Percentiles rank a stretch among this genome's conserved stretches.
These are phyloP conservation scores for Malus sylvestris DNA, from an alignment of 306 rosid genomes.

Conservation along the genomic window DNA sequence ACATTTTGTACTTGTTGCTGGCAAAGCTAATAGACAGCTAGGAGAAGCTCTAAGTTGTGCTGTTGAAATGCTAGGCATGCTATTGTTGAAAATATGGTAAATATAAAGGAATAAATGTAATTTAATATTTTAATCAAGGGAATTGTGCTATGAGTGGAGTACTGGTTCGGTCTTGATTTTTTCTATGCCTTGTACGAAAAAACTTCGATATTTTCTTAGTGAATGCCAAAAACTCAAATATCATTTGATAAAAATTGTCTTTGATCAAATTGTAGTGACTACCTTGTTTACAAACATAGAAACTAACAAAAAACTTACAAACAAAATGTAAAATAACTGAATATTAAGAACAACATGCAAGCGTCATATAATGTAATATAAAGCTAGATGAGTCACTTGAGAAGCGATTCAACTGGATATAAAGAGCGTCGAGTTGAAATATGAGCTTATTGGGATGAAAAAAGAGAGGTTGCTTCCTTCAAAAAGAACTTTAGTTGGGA, in stretches of 20 bases:
- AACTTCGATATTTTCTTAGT: not conserved
- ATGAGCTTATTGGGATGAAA: not conserved
- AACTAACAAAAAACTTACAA: not conserved
- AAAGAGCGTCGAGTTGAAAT: not conserved
- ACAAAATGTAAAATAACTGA: not conserved
- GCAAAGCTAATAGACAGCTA: too few relatives aligned
- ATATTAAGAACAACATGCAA: not conserved
- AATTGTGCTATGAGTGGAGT: not conserved
- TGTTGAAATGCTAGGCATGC: too few relatives aligned
- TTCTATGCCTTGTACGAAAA: not conserved
- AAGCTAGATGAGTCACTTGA: not conserved
- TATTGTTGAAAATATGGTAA: too few relatives aligned
- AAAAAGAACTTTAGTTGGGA: not conserved
- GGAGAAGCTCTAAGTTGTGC: too few relatives aligned
- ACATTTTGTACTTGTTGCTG: too few relatives aligned
- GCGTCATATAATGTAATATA: not conserved
- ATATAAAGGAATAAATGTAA: too few relatives aligned
- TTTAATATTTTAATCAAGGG: too few relatives aligned
- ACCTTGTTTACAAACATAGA: not conserved
- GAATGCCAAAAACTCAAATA: not conserved
- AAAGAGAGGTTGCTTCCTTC: not conserved
- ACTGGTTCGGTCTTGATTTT: too few relatives aligned
- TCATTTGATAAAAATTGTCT: not conserved
- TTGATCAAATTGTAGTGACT: not conserved
- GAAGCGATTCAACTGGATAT: too few relatives aligned